Evolutionary conservation across 2,329 filamentous ascomycete species (phyloP).

Genomic region (Madurella mycetomatis): DNA sequence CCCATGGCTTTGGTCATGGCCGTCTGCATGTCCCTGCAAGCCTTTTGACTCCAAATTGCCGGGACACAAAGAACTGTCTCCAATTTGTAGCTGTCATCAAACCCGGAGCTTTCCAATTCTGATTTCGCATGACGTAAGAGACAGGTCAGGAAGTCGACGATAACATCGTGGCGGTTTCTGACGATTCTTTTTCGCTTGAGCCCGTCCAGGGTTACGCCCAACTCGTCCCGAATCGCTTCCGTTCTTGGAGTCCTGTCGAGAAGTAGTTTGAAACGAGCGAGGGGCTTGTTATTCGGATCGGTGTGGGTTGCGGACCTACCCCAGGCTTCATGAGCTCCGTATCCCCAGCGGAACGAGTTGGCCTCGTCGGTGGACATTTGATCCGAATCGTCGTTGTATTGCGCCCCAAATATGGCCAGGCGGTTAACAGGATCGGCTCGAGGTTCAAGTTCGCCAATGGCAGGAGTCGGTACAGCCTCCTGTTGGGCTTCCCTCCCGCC

Average conservation of each 20-base stretch:
- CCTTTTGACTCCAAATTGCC: constrained; percentile 23
- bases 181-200: constrained; percentile 6
- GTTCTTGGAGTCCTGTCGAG: constrained; percentile 12
- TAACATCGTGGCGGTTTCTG: constrained; percentile 3
- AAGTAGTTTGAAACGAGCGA: constrained; percentile 17
- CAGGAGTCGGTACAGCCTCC: neutral
- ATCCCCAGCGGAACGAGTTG: constrained; percentile 16
- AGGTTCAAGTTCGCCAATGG: neutral
- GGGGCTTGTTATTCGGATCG: constrained; percentile 5
- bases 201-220: neutral
- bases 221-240: constrained; percentile 3
- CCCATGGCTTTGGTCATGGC: constrained; percentile 19
- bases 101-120: constrained; percentile 8
- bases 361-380: constrained; percentile 1
- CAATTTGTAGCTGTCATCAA: constrained; percentile 10
- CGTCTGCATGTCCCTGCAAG: constrained; percentile 22
- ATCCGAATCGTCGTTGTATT: neutral
- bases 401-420: constrained; percentile 1
- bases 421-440: neutral
- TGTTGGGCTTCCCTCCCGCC: neutral
- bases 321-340: constrained; percentile 15
- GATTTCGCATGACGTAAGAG: constrained; percentile 4
- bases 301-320: constrained; percentile 6
- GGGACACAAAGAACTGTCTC: constrained; percentile 23
- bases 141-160: constrained; percentile 8